Base-by-base conservation (phyloP, 148 eudicot species). In the Heliamphora exappendiculata region DNA sequence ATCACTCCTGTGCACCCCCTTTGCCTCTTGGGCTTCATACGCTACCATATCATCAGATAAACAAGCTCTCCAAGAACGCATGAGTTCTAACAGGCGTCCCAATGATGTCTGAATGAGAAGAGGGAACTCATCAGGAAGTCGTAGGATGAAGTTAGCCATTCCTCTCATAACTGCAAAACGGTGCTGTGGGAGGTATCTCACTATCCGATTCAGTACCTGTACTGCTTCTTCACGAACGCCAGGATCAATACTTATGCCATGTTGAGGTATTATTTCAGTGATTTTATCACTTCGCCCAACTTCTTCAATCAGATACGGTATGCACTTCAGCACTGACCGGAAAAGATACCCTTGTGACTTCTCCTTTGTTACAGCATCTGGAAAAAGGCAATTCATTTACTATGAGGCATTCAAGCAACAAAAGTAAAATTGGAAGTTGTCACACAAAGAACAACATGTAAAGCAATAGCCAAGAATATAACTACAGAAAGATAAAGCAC, bases 151-250 rank as follows among this genome's bases (percentile, higher is more conserved):
- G 80, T 91, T 95, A 36, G 99, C 87, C 98, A 95, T 95, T 75
- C 99, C 99, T 84, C 88, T 91, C 96, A 93, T 91, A 81, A 93
- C 99, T 29, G 99, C 94, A 93, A 95, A 93, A 74, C 99, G 96
- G 59, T 98, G 99, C 75, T 95, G 97, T 36, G 99, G 99, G 74
- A 92, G 91, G 74, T 89, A 91, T 79, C 92, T 86, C 29, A 95
- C 97, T 26, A 95, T 95, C 70, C 99, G 90, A 78, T 95, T 95
- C 49, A 95, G 89, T 75, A 95, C 99, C 83, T 88, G 99, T 65
- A 95, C 98, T 29, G 98, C 99, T 87, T 95, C 99, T 82, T 95
- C 97, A 67, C 99, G 96, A 55, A 95, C 99, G 76, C 99, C 99
- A 75, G 99, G 97, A 83, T 95, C 99, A 76, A 95, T 91, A 80